These are phyloP conservation scores for Diphasiastrum complanatum DNA, from an alignment of 83 land plant species.

Conservation along the genomic window DNA sequence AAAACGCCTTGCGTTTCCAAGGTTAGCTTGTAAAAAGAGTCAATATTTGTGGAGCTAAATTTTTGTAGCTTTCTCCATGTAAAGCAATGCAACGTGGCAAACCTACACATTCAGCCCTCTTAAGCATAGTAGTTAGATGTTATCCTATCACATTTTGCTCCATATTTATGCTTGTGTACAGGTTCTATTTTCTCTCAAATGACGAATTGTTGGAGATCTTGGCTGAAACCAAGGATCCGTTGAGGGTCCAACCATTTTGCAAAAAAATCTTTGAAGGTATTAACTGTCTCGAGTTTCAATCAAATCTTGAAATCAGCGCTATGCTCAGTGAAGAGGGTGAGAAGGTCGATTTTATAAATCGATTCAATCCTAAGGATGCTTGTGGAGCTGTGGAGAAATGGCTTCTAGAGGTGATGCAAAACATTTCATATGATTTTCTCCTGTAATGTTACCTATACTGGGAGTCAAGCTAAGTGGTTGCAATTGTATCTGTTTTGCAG, in stretches of 20 bases:
- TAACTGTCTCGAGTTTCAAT: conserved; percentile 26
- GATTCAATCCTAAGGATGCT: conserved; percentile 39
- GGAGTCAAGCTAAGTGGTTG: too few species aligned
- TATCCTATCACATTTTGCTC: too few species aligned
- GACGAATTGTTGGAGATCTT: conserved; percentile 41
- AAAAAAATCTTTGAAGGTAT: conserved; percentile 44
- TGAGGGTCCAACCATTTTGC: conserved; percentile 39
- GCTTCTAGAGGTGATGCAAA: conserved; percentile 26
- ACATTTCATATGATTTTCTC: neutral
- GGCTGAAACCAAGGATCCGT: conserved; percentile 43
- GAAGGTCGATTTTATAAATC: conserved; percentile 23
- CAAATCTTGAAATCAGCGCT: conserved; percentile 28
- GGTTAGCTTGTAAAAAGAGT: conserved; percentile 22
- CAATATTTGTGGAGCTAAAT: too few species aligned
- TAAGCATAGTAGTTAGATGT: too few species aligned
- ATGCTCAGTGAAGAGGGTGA: conserved; percentile 47
- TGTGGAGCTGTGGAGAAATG: conserved; percentile 40
- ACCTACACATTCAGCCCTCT: too few species aligned
- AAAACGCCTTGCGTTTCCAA: conserved; percentile 40
- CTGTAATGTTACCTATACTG: neutral
- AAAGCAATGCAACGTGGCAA: too few species aligned
- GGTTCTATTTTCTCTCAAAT: conserved; percentile 42
- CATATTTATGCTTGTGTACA: too few species aligned
- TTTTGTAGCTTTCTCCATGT: too few species aligned
- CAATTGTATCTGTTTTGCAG: too few species aligned